Percentiles rank a stretch among this genome's conserved stretches.
These are phyloP conservation scores for Vigna radiata DNA, from an alignment of 306 rosid species.

Conservation along the genomic window DNA sequence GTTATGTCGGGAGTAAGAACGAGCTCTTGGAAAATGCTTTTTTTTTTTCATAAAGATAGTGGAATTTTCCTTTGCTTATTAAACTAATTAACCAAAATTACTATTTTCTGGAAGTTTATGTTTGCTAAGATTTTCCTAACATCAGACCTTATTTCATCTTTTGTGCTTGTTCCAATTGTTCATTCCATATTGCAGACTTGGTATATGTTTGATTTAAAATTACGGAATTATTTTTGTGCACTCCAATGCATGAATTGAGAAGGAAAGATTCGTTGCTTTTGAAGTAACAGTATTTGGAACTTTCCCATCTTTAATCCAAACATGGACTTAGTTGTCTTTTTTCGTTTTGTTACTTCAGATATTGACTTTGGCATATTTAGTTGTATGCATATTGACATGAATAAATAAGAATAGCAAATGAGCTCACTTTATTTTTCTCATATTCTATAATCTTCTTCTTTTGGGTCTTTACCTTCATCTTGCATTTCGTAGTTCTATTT, in stretches of 20 bases:
- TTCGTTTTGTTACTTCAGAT: constrained; percentile 33
- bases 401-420: background rate
- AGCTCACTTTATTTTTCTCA: constrained; percentile 11
- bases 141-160: constrained; percentile 4
- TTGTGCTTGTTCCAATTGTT: constrained; percentile 1
- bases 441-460: constrained; percentile 34
- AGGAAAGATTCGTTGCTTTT: too few relatives aligned
- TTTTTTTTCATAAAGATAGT: background rate
- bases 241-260: too few relatives aligned
- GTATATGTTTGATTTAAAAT: too few relatives aligned
- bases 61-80: background rate
- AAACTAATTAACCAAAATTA: background rate
- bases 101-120: constrained; percentile 23
- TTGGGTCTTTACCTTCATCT: constrained; percentile 22
- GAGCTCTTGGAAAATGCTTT: background rate
- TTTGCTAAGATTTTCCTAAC: constrained; percentile 15
- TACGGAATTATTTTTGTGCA: too few relatives aligned
- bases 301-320: too few relatives aligned
- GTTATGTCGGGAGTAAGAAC: constrained; percentile 22
- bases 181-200: constrained; percentile 7
- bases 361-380: constrained; percentile 15
- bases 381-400: constrained; percentile 27
- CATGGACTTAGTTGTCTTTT: background rate
- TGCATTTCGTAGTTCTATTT: constrained; percentile 25
- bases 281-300: too few relatives aligned